Evolutionary conservation across 2,329 filamentous ascomycete genomes (phyloP).

Genomic region (Aspergillus puulaauensis): DNA sequence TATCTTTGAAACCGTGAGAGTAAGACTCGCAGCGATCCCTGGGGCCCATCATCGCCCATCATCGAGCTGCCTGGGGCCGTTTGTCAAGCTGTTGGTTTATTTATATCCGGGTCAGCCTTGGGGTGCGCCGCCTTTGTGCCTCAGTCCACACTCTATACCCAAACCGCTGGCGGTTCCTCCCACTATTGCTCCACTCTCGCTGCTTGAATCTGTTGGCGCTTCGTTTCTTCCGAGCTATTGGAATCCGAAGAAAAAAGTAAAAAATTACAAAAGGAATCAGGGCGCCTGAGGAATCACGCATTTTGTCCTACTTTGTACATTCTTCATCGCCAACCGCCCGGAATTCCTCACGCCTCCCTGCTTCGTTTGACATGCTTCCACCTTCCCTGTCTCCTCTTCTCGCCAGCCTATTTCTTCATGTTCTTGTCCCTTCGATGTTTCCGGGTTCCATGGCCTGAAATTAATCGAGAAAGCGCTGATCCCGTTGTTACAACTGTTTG

Average conservation of each 20-base stretch:
- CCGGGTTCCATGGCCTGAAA: conserved; percentile 11
- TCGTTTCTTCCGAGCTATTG: conserved; percentile 9
- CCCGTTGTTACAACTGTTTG: neutral
- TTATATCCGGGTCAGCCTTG: neutral
- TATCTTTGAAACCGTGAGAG: conserved; percentile 5
- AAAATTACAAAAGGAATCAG: conserved; percentile 2
- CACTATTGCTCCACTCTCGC: conserved; percentile 1
- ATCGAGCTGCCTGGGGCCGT: neutral
- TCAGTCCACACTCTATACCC: neutral
- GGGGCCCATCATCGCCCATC: conserved; percentile 3
- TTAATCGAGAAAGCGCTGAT: neutral
- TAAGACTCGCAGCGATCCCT: neutral
- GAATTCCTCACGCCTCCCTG: conserved; percentile 9
- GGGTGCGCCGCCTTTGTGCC: neutral
- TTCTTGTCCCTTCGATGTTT: conserved; percentile 1
- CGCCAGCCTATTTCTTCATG: conserved; percentile 13
- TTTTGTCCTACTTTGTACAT: conserved; percentile 20
- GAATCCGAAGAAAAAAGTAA: conserved; percentile 5
- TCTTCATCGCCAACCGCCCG: conserved; percentile 10
- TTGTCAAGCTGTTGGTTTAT: neutral
- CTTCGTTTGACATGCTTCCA: conserved; percentile 20
- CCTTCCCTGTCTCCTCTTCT: conserved; percentile 8
- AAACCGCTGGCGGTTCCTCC: neutral
- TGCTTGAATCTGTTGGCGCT: conserved; percentile 1
- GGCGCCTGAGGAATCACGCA: neutral